phyloP scores from a whole-genome alignment of 805 yeast species.

The Candida namnaoensis region DNA sequence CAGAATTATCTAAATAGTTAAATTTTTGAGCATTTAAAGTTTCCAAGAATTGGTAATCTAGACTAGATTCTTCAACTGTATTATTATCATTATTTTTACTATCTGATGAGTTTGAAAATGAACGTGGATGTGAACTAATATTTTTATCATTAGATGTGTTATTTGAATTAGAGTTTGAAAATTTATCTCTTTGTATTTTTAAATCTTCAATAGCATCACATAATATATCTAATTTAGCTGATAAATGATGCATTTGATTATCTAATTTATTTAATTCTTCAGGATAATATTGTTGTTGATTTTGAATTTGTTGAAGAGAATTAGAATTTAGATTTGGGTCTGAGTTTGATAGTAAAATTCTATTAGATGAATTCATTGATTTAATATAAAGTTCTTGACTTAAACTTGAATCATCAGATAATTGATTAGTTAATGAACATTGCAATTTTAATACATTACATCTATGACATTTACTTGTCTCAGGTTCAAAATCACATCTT shows the following conservation, averaged over 20 bases:
- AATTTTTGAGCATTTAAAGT: constrained; percentile 8
- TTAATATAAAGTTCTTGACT: no score
- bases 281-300: constrained; percentile 9
- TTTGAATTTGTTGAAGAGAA: no score
- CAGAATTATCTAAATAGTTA: constrained; percentile 17
- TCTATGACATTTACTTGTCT: constrained; percentile 38
- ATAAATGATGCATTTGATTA: constrained; percentile 9
- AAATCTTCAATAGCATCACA: background rate
- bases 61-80: background rate
- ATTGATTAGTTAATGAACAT: constrained; percentile 35
- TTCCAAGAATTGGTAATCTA: constrained; percentile 6
- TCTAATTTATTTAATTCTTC: constrained; percentile 17
- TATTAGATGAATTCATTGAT: background rate
- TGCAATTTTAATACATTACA: constrained; percentile 37
- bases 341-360: no score
- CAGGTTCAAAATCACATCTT: constrained; percentile 42
- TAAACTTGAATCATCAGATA: constrained; percentile 18
- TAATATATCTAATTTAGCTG: constrained; percentile 6
- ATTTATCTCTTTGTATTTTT: background rate
- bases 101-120: no score
- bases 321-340: no score
- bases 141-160: no score
- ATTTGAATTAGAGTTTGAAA: no score
- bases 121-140: no score
- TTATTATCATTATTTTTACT: no score